Evolutionary conservation across 108 stramenopile genomes (phyloP).

Genomic region (Schizochytrium sp.): DNA sequence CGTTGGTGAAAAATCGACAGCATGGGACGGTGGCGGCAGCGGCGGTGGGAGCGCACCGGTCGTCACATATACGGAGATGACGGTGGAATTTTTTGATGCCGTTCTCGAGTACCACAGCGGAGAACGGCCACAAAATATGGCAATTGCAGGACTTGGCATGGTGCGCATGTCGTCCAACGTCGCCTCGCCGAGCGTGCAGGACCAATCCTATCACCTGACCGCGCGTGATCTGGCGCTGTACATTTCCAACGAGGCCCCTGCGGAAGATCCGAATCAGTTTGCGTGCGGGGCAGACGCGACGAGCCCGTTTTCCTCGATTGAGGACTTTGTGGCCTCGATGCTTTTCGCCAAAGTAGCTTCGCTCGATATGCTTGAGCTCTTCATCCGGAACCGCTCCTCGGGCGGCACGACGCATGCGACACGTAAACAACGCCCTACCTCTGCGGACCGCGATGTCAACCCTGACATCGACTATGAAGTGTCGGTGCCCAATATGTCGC

Average conservation of each 20-base stretch:
- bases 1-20: neutral
- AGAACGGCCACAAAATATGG: neutral
- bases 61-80: neutral
- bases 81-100: neutral
- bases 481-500: neutral
- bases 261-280: neutral
- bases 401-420: neutral
- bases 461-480: neutral
- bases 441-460: neutral
- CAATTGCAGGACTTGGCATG: neutral
- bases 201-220: neutral
- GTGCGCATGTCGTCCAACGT: conserved; percentile 6
- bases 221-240: neutral
- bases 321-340: neutral
- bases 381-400: neutral
- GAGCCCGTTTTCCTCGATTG: neutral
- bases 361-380: conserved; percentile 1
- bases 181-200: neutral
- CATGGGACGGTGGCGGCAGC: neutral
- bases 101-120: neutral
- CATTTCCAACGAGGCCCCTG: neutral
- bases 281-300: neutral
- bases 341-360: neutral
- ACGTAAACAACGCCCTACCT: neutral
- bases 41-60: neutral